Base-by-base conservation (phyloP, 2,329 filamentous ascomycete genomes). In the Ceratocystis variospora region DNA sequence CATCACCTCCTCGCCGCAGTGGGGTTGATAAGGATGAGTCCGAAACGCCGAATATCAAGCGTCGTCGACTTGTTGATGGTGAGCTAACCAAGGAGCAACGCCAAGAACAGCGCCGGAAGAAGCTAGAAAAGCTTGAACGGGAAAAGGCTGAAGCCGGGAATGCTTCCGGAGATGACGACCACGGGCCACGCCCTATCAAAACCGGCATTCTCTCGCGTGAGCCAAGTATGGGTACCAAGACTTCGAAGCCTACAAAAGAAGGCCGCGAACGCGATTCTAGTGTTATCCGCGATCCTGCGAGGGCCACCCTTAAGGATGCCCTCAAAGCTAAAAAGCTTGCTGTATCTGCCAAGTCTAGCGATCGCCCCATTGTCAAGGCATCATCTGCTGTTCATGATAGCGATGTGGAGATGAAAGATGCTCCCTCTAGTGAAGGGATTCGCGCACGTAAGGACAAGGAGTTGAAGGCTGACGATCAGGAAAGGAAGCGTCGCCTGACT, bases 41-140 rank as follows among this genome's bases (percentile, higher is more conserved):
- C 50, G 82, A 84, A 65, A 77, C 72, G 7, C 78, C 82, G 17
- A 69, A 76, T 19, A 87, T 87, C 72, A 87, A 87, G 72, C 77
- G 81, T 69, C 78, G 84, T 67, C 83, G 82, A 44, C 71, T 87
- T 2, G 31, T 31, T n/a, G 84, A 86, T 67, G 71, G 73, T 0
- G 83, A 85, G 17, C 66, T 57, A 6, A 72, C 72, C 55, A 81
- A 79, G 67, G 81, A 85, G 65, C 55, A 59, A 59, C 55, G 55
- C 17, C 55, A 37, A 53, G 48, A 53, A 15, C 63, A 64, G 8
- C 63, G 63, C 19, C 63, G 63, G 5, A 64, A 64, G 33, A 64
- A 64, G 62, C 48, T 50, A 15, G 28, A 57, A n/a, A 57, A 33
- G 55, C 63, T 65, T 45, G 63, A 65, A 41, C 37, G 37, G 3